Base-by-base conservation (phyloP, 2,329 filamentous ascomycete species). In the Apiospora arundinis region DNA sequence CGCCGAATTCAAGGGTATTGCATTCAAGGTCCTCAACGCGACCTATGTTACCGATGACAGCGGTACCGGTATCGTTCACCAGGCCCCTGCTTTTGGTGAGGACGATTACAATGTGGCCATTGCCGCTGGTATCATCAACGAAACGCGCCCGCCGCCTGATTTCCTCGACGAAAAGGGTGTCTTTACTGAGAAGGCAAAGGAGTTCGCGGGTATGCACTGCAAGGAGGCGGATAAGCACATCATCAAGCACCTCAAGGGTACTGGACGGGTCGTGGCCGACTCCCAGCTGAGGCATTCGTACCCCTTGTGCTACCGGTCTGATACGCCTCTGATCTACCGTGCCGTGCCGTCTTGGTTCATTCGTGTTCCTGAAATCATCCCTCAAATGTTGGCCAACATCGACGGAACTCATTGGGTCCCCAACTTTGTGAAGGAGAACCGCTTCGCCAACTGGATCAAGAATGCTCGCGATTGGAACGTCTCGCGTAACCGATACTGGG, bases 391-490 rank as follows among this genome's bases (percentile, higher is more conserved):
- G n/a, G 87, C 93, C 77, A 96, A 95, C 75, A 95, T 98, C 72
- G 92, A 97, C 78, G 89, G 89, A 18, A 96, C 95, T 9, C 93
- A 97, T 79, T 98, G 95, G 95, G 94, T 97, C 1, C 95, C 95
- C 1, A 91, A 89, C 1, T 93, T 93, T 76, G 95, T 98, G 73
- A 97, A 97, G 82, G 95, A 97, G 77, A 93, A 92, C 80, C 91
- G 95, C 18, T 98, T 98, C 77, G 90, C 92, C 65, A 96, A 91
- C 83, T 98, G 95, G 95, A 95, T 98, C 74, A 86, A 89, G 72
- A 95, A 95, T 79, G 95, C 95, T 18, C 92, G 92, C 72, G 95
- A 98, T 82, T 98, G 95, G 95, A 97, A 97, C 79, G 92, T 98
- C 44, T 96, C 94, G 70, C 89, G 95, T 75, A 97, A 97, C 81